Evolutionary conservation across 768 basidiomycete genomes (phyloP).

Genomic region (Rhizopogon roseolus): DNA sequence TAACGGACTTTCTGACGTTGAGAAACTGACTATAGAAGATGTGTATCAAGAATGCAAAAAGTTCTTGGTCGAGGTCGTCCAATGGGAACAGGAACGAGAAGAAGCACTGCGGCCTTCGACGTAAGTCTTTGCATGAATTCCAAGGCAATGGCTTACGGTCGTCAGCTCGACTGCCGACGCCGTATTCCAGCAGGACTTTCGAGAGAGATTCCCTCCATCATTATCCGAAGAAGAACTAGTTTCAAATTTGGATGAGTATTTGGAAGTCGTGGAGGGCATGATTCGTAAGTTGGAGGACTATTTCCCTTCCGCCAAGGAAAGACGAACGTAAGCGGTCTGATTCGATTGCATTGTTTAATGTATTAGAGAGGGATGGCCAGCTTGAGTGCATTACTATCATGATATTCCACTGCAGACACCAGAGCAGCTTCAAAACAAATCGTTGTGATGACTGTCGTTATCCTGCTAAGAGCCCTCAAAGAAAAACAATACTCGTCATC

Average conservation of each 20-base stretch:
- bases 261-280: slow-evolving; percentile 22
- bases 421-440: too few species aligned
- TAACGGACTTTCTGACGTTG: slow-evolving; percentile 15
- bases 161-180: slow-evolving; percentile 8
- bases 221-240: slow-evolving; percentile 5
- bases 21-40: slow-evolving; percentile 12
- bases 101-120: slow-evolving; percentile 6
- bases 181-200: slow-evolving; percentile 19
- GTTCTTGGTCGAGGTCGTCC: slow-evolving; percentile 13
- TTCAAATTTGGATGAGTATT: slow-evolving; percentile 18
- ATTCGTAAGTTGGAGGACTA: slow-evolving; percentile 17
- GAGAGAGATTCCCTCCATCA: slow-evolving; percentile 15
- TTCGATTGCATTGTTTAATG: too few species aligned
- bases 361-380: too few species aligned
- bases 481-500: too few species aligned
- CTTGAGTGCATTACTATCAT: too few species aligned
- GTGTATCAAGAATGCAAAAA: slow-evolving; percentile 12
- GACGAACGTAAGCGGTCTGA: not conserved
- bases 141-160: not conserved
- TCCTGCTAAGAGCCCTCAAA: too few species aligned
- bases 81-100: slow-evolving; percentile 17
- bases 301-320: slow-evolving; percentile 9
- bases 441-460: too few species aligned
- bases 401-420: too few species aligned
- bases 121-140: not conserved